Base-by-base conservation (phyloP, 345 rosid genomes). In the Salix udensis region DNA sequence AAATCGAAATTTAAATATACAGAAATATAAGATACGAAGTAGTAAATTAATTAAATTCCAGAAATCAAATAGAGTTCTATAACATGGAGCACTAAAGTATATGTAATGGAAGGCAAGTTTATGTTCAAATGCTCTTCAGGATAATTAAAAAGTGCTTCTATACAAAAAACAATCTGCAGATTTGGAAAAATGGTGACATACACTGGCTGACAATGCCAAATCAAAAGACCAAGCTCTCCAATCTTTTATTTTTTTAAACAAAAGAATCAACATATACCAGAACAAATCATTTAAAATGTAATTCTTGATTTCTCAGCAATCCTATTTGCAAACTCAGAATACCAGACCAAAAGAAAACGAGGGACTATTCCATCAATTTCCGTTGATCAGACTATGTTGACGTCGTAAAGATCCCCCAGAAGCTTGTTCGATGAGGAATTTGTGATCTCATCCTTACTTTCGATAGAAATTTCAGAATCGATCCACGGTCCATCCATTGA, bases 401-500 rank as follows among this genome's bases (percentile, higher is more conserved):
- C 26, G 55, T 65, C 74, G 36, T 79, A 70, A 69, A 68, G 65
- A 66, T 77, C 79, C 14, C 69, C 13, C 14, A 84, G 88, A 66
- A 87, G 84, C 82, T 15, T 65, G 34, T 44, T 65, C 42, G 86
- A 79, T 6, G 87, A 81, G 77, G 82, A 74, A 55, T 79, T 79
- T 50, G 2, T 9, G 31, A 79, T 76, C 24, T 81, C 89, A 46
- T 86, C 87, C 19, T 75, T 80, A 46, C 81, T 81, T 31, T 74
- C 86, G 11, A 75, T 58, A 72, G 91, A 88, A 76, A 50, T 31
- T 0, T 91, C 83, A 55, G 94, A 82, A 79, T 90, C 96, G 2
- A 77, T 61, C 92, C 92, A 90, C 7, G 97, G 93, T 70, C 86
- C 97, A 26, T 90, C 91, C 82, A 80, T 85, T 0, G 94, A 90